Evolutionary conservation across 805 yeast species (phyloP), one percentile per base, ranked within the genome.

Genomic region (Candida railenensis): DNA sequence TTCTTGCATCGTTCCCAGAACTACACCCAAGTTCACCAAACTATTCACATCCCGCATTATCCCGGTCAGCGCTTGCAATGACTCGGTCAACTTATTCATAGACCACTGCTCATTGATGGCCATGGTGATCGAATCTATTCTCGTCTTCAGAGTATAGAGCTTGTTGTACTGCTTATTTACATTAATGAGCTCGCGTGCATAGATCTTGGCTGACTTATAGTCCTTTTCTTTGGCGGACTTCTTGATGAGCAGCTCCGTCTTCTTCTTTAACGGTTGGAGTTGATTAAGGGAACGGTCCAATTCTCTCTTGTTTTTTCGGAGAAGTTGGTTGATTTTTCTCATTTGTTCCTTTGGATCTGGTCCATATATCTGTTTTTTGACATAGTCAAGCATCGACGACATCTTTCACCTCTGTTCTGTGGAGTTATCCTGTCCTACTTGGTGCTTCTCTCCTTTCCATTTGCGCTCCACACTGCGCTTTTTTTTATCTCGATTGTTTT

Each of bases 341-440:
- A 80, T 82, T 81, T 70, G 96, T 58, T 89, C 98, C 58, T 85
- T 85, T 37, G 97, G 97, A 61, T 91, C 97, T 0, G 98, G 97
- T 0, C 99, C 99, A 86, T 95, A 92, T 34, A 92, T 84, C 3
- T 91, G 87, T 61, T 85, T 83, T 69, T 89, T 91, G 30, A 92
- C 64, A 62, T 76, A 85, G 61, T 92, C 89, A 11, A 25, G 30
- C 98, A 92, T 92, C 30, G 30, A 25, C 30, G 30, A 25, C 30
- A 25, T 25, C 11, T 25, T 25, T 5, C 30, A 7, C 5, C 30
- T 15, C 37, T 16, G 5, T 16, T 8, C 19, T 34, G 19, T n/a
- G 5, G 19, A 7, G 15, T 34, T 34, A n/a, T 16, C 5, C 19
- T 34, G 7, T 15, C 8, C 37, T 8, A 15, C 19, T 28, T 14